These are phyloP conservation scores for Carallia pectinifolia DNA, from an alignment of 345 rosid genomes.

Conservation along the genomic window DNA sequence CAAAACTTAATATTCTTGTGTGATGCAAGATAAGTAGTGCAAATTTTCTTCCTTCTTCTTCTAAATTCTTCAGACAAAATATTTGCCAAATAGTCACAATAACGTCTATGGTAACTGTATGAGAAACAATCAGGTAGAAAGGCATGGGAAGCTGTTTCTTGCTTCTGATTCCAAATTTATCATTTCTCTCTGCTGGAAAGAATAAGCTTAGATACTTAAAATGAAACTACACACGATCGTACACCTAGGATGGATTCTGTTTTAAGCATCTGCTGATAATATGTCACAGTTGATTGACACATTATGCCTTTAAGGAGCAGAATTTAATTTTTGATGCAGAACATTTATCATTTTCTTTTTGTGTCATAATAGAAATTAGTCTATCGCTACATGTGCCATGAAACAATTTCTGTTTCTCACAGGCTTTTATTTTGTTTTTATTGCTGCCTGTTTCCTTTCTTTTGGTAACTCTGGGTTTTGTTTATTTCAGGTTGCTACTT, in stretches of 20 bases:
- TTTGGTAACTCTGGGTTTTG: constrained; percentile 6
- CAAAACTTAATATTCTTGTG: too few relatives aligned
- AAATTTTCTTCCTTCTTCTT: too few relatives aligned
- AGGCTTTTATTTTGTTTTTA: background rate
- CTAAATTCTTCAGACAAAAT: too few relatives aligned
- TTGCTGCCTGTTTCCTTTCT: background rate
- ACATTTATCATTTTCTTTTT: background rate
- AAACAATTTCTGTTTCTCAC: background rate
- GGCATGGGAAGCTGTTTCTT: background rate
- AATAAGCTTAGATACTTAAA: background rate
- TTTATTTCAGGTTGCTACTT: constrained; percentile 77
- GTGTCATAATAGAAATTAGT: background rate
- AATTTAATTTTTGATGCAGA: background rate
- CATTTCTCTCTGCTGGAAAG: background rate
- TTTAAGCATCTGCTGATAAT: background rate
- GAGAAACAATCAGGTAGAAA: background rate
- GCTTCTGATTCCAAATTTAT: background rate
- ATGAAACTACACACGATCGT: background rate
- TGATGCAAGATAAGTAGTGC: too few relatives aligned
- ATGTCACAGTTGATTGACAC: background rate
- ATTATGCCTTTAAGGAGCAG: background rate
- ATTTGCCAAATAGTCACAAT: background rate
- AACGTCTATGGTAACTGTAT: background rate
- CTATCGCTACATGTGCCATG: background rate
- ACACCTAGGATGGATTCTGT: background rate